A percentile compares a stretch with the other conserved stretches of the same genome.
These are phyloP conservation scores for Cladorrhinum sp. DNA, from an alignment of 2,329 filamentous ascomycete species.

Conservation along the genomic window DNA sequence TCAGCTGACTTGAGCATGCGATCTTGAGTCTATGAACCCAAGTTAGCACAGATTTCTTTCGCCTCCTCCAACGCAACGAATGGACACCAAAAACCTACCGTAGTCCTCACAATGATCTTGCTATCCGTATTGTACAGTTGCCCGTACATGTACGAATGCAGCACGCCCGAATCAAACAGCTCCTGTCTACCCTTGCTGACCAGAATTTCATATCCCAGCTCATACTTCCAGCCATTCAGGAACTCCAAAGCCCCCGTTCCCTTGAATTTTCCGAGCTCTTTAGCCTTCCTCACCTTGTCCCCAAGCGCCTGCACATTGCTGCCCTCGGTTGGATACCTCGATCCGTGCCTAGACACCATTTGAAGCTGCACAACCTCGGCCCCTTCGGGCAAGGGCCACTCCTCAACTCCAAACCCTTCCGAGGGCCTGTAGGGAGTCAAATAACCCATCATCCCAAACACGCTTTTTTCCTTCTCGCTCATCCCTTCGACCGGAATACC, in stretches of 20 bases:
- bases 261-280: slow-evolving; percentile 48
- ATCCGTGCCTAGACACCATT: slow-evolving; percentile 71
- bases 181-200: slow-evolving; percentile 69
- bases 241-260: slow-evolving; percentile 62
- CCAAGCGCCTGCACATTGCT: slow-evolving; percentile 56
- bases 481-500: slow-evolving; percentile 63
- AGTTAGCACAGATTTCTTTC: background rate
- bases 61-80: background rate
- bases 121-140: slow-evolving; percentile 67
- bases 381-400: slow-evolving; percentile 64
- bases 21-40: slow-evolving; percentile 58
- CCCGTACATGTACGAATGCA: slow-evolving; percentile 72
- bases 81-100: slow-evolving; percentile 37
- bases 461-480: slow-evolving; percentile 56
- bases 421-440: slow-evolving; percentile 69
- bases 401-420: slow-evolving; percentile 70
- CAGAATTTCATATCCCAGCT: slow-evolving; percentile 68
- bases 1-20: slow-evolving; percentile 75
- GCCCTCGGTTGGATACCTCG: slow-evolving; percentile 66
- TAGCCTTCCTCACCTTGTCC: slow-evolving; percentile 53
- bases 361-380: slow-evolving; percentile 68
- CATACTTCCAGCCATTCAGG: slow-evolving; percentile 65
- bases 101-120: slow-evolving; percentile 72
- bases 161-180: slow-evolving; percentile 64
- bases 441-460: slow-evolving; percentile 69